Base-by-base conservation (phyloP, 306 rosid genomes). In the Cicer bijugum region DNA sequence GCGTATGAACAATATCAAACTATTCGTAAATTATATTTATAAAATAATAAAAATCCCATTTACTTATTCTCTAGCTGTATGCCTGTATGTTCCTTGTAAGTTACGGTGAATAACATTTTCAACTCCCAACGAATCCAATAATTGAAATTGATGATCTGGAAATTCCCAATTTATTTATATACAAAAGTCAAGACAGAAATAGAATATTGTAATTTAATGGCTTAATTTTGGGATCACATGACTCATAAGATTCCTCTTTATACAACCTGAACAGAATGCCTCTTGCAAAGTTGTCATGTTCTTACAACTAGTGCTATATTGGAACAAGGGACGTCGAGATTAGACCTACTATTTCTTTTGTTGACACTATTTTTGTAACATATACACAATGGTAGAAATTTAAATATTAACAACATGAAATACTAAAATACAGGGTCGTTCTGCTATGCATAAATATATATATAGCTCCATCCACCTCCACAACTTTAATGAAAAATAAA, bases 241-340 rank as follows among this genome's bases (percentile, higher is more conserved):
- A 69, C 58, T 68, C 68, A 51, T 52, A 72, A 80, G 84, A 76
- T 80, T 80, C 87, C 84, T 40, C 51, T 33, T 71, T 67, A 61
- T 67, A 82, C 70, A 76, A 67, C 77, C 77, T 67, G 67, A 71
- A 76, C 67, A 46, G 58, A 56, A 47, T 76, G 44, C 67, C 74
- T 80, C 61, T 72, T 77, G 71, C 42, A 80, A 67, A 72, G 67
- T 80, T 84, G 84, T 76, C 87, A 76, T 67, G 35, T 61, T 76
- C 53, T 75, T 15, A 38, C 72, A 44, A 44, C 12, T 67, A 83
- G 80, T 28, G 33, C 72, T 28, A 47, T 19, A 28, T 28, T 28
- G n/a, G 17, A 50, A 72, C 44, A 46, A 55, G 71, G 48, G 60
- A 67, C 28, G 45, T 58, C 42, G 66, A 67, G 39, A 67, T 46